Conservation (phyloP, 495 filamentous ascomycete genomes). For the Penicillium atrosanguineum region DNA sequence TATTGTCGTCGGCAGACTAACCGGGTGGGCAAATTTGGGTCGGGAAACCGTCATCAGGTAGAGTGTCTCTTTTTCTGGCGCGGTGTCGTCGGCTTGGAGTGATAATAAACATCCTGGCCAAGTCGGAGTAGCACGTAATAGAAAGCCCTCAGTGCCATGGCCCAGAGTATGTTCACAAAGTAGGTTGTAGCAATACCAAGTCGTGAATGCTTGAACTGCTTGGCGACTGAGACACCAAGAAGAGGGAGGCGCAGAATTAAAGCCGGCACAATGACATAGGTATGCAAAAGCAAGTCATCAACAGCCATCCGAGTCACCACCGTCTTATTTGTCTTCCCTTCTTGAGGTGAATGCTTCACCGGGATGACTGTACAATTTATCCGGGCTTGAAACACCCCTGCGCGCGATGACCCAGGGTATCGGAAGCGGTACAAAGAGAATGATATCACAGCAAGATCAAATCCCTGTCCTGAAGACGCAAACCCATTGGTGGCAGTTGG, state of each 20-base stretch:
- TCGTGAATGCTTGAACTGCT: slow-evolving; percentile 7
- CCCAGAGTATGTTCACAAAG: slow-evolving; percentile 9
- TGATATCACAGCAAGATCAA: slow-evolving; percentile 12
- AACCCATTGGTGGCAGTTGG: not conserved
- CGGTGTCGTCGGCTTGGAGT: not conserved
- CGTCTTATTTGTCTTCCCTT: not conserved
- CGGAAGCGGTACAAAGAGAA: slow-evolving; percentile 15
- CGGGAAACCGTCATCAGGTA: not conserved
- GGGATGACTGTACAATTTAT: slow-evolving; percentile 6
- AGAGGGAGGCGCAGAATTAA: slow-evolving; percentile 8
- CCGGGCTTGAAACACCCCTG: slow-evolving; percentile 3
- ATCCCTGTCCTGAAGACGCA: not conserved
- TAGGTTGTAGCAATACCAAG: slow-evolving; percentile 4
- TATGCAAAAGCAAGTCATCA: slow-evolving; percentile 15
- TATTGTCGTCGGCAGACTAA: not conserved
- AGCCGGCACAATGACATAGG: slow-evolving; percentile 15
- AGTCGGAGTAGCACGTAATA: not conserved
- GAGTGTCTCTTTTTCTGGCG: not conserved
- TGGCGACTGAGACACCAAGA: not conserved
- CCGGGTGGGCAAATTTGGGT: not conserved
- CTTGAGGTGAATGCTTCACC: not conserved
- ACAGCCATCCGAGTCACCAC: not conserved
- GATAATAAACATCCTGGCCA: not conserved
- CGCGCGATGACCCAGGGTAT: not conserved
- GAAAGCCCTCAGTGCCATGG: not conserved